phyloP scores from a whole-genome alignment of 2,329 filamentous ascomycete species.

The Cladosporium cucumerinum region DNA sequence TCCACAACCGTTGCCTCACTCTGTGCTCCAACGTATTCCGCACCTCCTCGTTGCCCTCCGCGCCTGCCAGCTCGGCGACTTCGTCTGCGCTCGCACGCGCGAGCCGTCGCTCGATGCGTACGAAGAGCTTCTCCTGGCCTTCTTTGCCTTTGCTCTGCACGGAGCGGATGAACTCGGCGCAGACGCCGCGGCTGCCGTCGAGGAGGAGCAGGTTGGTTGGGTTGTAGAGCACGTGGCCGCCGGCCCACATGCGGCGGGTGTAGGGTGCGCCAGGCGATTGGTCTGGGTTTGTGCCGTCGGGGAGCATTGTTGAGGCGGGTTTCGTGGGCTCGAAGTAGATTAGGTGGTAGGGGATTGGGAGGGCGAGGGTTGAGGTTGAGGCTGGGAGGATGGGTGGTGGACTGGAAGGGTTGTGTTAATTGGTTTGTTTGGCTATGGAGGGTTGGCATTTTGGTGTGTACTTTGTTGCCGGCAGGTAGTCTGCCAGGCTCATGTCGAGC shows the following conservation, averaged over 20 bases:
- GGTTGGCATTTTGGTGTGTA: slow-evolving; percentile 5
- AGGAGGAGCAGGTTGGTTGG: slow-evolving; percentile 31
- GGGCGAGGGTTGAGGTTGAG: slow-evolving; percentile 28
- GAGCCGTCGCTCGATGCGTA: slow-evolving; percentile 56
- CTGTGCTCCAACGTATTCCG: slow-evolving; percentile 31
- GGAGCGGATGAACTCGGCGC: slow-evolving; percentile 47
- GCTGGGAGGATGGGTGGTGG: slow-evolving; percentile 33
- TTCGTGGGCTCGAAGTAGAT: slow-evolving; percentile 79
- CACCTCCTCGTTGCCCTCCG: slow-evolving; percentile 36
- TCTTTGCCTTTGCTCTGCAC: slow-evolving; percentile 50
- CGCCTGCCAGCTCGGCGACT: slow-evolving; percentile 35
- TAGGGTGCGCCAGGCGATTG: slow-evolving; percentile 74
- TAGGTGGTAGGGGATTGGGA: slow-evolving; percentile 73
- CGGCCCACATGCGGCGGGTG: slow-evolving; percentile 81
- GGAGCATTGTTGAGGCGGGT: slow-evolving; percentile 59
- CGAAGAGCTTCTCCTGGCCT: slow-evolving; percentile 57
- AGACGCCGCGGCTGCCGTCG: slow-evolving; percentile 40
- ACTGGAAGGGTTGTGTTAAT: slow-evolving; percentile 22
- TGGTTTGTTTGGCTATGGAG: slow-evolving; percentile 21
- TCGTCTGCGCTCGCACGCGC: slow-evolving; percentile 31
- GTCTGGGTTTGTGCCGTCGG: slow-evolving; percentile 79
- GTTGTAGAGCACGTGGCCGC: slow-evolving; percentile 64
- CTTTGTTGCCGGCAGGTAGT: slow-evolving; percentile 47
- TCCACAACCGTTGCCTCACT: slow-evolving; percentile 44
- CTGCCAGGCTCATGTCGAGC: slow-evolving; percentile 59